These are phyloP conservation scores for Amanita rubescens DNA, from an alignment of 768 basidiomycete genomes.

Conservation along the genomic window DNA sequence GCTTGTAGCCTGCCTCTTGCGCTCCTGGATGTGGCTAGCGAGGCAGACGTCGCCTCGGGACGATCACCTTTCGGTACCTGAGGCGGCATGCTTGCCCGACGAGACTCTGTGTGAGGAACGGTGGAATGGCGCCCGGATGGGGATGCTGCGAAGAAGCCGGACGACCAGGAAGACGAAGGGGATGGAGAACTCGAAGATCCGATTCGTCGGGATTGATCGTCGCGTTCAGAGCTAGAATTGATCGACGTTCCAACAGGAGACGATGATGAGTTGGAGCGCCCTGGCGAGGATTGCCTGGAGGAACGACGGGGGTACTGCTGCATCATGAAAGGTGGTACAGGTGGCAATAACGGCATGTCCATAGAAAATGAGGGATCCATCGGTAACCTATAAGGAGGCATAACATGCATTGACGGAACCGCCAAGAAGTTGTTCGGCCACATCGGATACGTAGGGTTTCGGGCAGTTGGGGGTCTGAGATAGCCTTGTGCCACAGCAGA, in stretches of 20 bases:
- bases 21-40: constrained; percentile 2
- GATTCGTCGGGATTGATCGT: constrained; percentile 15
- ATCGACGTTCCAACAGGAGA: constrained; percentile 29
- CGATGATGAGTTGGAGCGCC: constrained; percentile 25
- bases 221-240: constrained; percentile 26
- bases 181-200: constrained; percentile 13
- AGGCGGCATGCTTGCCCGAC: constrained; percentile 4
- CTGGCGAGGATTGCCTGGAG: constrained; percentile 27
- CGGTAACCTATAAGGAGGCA: constrained; percentile 21
- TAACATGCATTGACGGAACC: constrained; percentile 13
- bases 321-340: constrained; percentile 71
- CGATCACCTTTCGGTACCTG: not conserved
- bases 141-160: not conserved
- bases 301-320: constrained; percentile 41
- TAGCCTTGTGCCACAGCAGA: constrained; percentile 24
- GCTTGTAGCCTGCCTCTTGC: constrained; percentile 21
- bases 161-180: constrained; percentile 6
- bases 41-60: constrained; percentile 5
- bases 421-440: constrained; percentile 34
- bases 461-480: constrained; percentile 22
- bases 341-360: constrained; percentile 67
- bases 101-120: not conserved
- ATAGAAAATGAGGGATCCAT: constrained; percentile 28
- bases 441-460: constrained; percentile 27
- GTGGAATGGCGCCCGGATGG: not conserved